phyloP scores from a whole-genome alignment of 148 eudicot species.

The Talinum fruticosum region DNA sequence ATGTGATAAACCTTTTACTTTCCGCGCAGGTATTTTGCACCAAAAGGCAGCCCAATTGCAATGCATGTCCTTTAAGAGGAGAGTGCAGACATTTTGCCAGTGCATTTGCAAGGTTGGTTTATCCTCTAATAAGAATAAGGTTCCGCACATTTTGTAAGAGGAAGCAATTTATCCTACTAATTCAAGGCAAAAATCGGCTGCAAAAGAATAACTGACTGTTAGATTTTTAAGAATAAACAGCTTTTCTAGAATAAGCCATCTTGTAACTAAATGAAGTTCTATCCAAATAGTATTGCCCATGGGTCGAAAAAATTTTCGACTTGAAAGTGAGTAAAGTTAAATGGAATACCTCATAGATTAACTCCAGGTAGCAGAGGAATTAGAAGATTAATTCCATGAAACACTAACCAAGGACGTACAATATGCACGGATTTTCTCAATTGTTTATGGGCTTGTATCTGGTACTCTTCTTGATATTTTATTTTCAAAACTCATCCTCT shows the following conservation, averaged over 20 bases:
- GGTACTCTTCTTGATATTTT: not conserved
- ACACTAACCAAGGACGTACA: not conserved
- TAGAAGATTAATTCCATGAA: no score
- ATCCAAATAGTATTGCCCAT: not conserved
- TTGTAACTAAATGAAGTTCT: no score
- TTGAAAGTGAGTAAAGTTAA: no score
- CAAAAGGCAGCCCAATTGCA: slow-evolving; percentile 95
- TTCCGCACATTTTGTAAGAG: not conserved
- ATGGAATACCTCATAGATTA: no score
- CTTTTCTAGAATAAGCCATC: not conserved
- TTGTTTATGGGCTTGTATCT: not conserved
- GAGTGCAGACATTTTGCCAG: slow-evolving; percentile 99
- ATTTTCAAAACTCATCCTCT: not conserved
- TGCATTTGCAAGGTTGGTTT: slow-evolving; percentile 86
- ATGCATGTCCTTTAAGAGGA: slow-evolving; percentile 93
- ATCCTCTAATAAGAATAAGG: slow-evolving; percentile 10
- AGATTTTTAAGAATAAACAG: not conserved
- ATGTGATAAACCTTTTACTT: slow-evolving; percentile 6
- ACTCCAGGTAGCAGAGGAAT: no score
- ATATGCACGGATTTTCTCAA: not conserved
- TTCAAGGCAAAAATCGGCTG: not conserved
- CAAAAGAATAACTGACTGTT: not conserved
- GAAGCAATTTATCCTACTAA: not conserved
- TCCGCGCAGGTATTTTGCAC: slow-evolving; percentile 92
- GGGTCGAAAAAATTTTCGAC: no score